A percentile compares a stretch with the other conserved stretches of the same genome.
Conservation (phyloP, 306 rosid genomes). For the Castanopsis chinensis region DNA sequence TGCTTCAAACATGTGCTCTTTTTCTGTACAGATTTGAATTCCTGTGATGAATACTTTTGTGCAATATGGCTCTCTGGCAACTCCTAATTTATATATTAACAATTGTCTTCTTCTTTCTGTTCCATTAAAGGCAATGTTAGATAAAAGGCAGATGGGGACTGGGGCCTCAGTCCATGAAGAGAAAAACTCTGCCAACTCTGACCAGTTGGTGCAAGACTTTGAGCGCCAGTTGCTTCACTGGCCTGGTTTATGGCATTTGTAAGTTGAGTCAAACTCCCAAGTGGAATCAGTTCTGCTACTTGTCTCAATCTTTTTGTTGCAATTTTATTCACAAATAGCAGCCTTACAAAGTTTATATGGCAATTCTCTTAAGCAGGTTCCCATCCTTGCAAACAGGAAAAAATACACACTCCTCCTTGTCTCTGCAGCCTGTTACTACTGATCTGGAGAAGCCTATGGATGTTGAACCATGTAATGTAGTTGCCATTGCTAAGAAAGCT, state of each 20-base stretch:
- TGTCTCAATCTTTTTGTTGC: not conserved
- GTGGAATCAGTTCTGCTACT: conserved; percentile 8
- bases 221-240: conserved; percentile 54
- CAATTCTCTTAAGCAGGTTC: conserved; percentile 45
- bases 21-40: conserved; percentile 10
- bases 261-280: conserved; percentile 37
- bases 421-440: conserved; percentile 18
- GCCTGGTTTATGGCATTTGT: conserved; percentile 63
- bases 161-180: conserved; percentile 42
- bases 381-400: conserved; percentile 38
- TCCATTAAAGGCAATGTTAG: conserved; percentile 47
- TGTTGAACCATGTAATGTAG: conserved; percentile 31
- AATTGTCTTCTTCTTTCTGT: conserved; percentile 24
- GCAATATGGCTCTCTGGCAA: conserved; percentile 5
- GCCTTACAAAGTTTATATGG: conserved; percentile 14
- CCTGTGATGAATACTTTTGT: conserved; percentile 3
- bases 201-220: conserved; percentile 45
- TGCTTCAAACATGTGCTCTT: not conserved
- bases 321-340: conserved; percentile 12
- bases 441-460: conserved; percentile 31
- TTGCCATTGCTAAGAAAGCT: conserved; percentile 72
- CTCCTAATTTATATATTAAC: conserved; percentile 5
- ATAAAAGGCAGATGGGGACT: conserved; percentile 44
- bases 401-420: conserved; percentile 22
- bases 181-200: conserved; percentile 20